phyloP scores from a whole-genome alignment of 495 filamentous ascomycete species.

The Aspergillus avenaceus region DNA sequence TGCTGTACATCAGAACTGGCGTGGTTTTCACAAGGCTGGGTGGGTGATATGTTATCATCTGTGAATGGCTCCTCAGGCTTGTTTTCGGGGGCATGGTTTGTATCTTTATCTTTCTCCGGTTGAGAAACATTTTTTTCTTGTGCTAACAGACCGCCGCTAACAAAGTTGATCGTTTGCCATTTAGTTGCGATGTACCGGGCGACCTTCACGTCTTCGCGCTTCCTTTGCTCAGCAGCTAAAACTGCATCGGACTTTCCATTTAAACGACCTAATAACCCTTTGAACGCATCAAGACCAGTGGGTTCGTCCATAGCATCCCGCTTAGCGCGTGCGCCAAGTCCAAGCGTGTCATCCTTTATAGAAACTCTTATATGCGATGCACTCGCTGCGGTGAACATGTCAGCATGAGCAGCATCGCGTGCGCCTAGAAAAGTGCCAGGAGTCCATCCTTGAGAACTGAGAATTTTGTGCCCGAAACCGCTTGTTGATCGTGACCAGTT shows the following conservation, averaged over 20 bases:
- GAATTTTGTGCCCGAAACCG: slow-evolving; percentile 80
- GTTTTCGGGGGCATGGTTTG: not conserved
- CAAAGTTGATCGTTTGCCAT: slow-evolving; percentile 73
- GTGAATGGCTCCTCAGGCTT: not conserved
- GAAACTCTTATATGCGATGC: slow-evolving; percentile 72
- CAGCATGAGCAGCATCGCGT: slow-evolving; percentile 64
- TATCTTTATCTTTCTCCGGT: slow-evolving; percentile 6
- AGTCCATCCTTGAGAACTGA: slow-evolving; percentile 83
- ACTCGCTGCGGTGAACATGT: slow-evolving; percentile 70
- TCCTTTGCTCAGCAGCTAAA: slow-evolving; percentile 60
- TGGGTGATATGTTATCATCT: not conserved
- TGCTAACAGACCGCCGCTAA: slow-evolving; percentile 72
- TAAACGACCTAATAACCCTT: slow-evolving; percentile 76
- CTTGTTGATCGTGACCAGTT: slow-evolving; percentile 79
- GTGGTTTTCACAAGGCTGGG: slow-evolving; percentile 7
- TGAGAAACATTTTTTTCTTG: slow-evolving; percentile 52
- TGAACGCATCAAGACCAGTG: slow-evolving; percentile 78
- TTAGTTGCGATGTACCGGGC: slow-evolving; percentile 64
- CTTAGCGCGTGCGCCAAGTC: slow-evolving; percentile 73
- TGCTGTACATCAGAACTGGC: slow-evolving; percentile 16
- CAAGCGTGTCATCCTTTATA: slow-evolving; percentile 85
- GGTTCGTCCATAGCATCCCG: slow-evolving; percentile 57
- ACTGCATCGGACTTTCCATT: slow-evolving; percentile 78
- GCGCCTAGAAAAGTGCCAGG: slow-evolving; percentile 79
- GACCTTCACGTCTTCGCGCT: slow-evolving; percentile 57